Base-by-base conservation (phyloP, 2,329 filamentous ascomycete genomes). In the Fusarium dlaminii region DNA sequence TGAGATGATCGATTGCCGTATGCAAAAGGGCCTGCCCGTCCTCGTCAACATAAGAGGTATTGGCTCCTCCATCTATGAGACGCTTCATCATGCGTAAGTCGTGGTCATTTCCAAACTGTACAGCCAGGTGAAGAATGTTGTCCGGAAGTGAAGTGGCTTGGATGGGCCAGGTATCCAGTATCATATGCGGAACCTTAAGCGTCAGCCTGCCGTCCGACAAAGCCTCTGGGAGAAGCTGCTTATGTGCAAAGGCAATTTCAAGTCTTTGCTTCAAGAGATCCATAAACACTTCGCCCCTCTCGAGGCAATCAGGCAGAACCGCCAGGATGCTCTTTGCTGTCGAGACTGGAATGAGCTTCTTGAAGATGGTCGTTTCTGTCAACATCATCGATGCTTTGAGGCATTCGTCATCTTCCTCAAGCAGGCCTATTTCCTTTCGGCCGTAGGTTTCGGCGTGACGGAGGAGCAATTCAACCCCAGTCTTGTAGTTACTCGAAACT, bases 251-350 rank as follows among this genome's bases (percentile, higher is more conserved):
- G 0, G 6, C 9, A 52, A 17, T 36, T 3, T 15, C 48, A 1
- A 52, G 17, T 6, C 48, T 24, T 36, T 52, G 48, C 17, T 34
- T 34, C n/a, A 52, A 4, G 0, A 20, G 2, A 0, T 52, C 48
- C 12, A 52, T 20, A 2, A 52, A 36, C 0, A 20, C 0, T 0
- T 13, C 17, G 5, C n/a, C 48, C 6, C 36, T 34, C 8, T 20
- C 17, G 3, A 20, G 3, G 6, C n/a, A 34, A 24, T 24, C 30
- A 3, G 30, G 48, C 0, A 52, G 6, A 20, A 52, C 2, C 27
- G 30, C n/a, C 1, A 52, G 17, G 6, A 34, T 52, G 3, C 48
- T 52, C 12, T 52, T 34, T 15, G 30, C n/a, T 0, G 48, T 52
- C 0, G 30, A 34, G 18, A 20, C 30, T 2, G 48, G 48, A 15